Conservation (phyloP, 106 monocot species). For the Alisma plantagoaquatica region DNA sequence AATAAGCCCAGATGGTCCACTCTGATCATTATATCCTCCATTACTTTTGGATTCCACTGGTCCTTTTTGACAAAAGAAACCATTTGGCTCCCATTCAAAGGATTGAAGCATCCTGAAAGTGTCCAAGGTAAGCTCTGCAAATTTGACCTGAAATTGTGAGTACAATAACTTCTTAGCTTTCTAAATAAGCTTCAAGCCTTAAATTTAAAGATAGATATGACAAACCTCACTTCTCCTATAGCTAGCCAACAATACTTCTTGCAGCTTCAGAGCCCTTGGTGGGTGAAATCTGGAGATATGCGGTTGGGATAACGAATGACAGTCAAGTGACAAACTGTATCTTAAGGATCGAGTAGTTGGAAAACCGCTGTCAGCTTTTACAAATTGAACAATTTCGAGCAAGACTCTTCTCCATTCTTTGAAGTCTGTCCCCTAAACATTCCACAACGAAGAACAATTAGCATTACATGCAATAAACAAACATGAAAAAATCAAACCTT, state of each 20-base stretch:
- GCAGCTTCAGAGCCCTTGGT: constrained; percentile 46
- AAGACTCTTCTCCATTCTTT: constrained; percentile 92
- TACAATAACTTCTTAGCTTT: too few relatives aligned
- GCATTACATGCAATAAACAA: too few relatives aligned
- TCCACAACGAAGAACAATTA: neutral
- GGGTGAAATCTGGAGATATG: constrained; percentile 59
- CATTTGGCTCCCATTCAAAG: constrained; percentile 92
- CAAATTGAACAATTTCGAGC: constrained; percentile 69
- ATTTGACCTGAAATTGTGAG: constrained; percentile 74
- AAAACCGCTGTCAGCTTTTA: constrained; percentile 52
- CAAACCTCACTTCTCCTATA: constrained; percentile 83
- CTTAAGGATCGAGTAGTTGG: constrained; percentile 53
- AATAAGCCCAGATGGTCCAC: constrained; percentile 77
- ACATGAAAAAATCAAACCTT: too few relatives aligned
- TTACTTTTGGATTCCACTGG: constrained; percentile 44
- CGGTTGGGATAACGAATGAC: constrained; percentile 58
- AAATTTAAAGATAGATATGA: neutral
- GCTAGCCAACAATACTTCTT: constrained; percentile 77
- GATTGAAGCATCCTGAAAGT: constrained; percentile 87
- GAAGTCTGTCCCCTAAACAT: constrained; percentile 63
- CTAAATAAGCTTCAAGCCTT: too few relatives aligned
- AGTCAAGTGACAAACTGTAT: constrained; percentile 62
- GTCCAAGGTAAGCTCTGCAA: constrained; percentile 85
- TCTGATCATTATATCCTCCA: constrained; percentile 61
- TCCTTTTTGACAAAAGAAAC: constrained; percentile 52